phyloP scores from a whole-genome alignment of 2,329 filamentous ascomycete genomes.

The Penicillium expansum region DNA sequence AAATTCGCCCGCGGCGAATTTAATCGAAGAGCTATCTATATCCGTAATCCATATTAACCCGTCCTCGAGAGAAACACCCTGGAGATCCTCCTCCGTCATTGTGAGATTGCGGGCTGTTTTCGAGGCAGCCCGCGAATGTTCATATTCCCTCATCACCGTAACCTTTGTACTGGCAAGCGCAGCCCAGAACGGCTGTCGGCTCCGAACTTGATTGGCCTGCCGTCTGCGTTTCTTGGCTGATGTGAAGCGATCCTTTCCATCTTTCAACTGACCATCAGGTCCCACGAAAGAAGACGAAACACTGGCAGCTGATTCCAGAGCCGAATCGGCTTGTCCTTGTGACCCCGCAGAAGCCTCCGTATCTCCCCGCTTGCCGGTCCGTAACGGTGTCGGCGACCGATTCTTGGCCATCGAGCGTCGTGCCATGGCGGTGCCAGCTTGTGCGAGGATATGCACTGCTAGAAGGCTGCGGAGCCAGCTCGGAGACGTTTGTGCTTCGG shows the following conservation, averaged over 20 bases:
- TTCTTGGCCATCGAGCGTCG: constrained; percentile 48
- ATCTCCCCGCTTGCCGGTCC: constrained; percentile 45
- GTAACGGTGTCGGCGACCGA: constrained; percentile 40
- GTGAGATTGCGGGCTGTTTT: constrained; percentile 40
- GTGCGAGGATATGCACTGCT: constrained; percentile 50
- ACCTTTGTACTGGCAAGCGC: constrained; percentile 95
- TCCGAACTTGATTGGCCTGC: constrained; percentile 85
- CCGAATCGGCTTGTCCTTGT: constrained; percentile 42
- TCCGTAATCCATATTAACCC: constrained; percentile 49
- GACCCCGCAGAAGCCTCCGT: constrained; percentile 47
- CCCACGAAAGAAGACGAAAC: constrained; percentile 39
- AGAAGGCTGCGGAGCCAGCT: constrained; percentile 49
- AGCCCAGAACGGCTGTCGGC: constrained; percentile 90
- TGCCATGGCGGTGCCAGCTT: constrained; percentile 49
- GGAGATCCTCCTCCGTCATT: constrained; percentile 44
- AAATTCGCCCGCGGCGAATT: constrained; percentile 47
- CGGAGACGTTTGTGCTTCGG: constrained; percentile 42
- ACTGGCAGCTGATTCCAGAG: constrained; percentile 44
- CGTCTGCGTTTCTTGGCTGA: constrained; percentile 79
- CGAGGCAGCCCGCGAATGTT: constrained; percentile 62
- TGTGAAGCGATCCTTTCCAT: constrained; percentile 58
- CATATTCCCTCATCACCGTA: constrained; percentile 87
- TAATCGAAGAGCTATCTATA: constrained; percentile 47
- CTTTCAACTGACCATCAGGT: constrained; percentile 48
- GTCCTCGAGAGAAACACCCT: constrained; percentile 41